Percentiles rank a stretch among this genome's conserved stretches.
Evolutionary conservation across 345 rosid species (phyloP).

Genomic region (Eucalyptus lansdowneana): DNA sequence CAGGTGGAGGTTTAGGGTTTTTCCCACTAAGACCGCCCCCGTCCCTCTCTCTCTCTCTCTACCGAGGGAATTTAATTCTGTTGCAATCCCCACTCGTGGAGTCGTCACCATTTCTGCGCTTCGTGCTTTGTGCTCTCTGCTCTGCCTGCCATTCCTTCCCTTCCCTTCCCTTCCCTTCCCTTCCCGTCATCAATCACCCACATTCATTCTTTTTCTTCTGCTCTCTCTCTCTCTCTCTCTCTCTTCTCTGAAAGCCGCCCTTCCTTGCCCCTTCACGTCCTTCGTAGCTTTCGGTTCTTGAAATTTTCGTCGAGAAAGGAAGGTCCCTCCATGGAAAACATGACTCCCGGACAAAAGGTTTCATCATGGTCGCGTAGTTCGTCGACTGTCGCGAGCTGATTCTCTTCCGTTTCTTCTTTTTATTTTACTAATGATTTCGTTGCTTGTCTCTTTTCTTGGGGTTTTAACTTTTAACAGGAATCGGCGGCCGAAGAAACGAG

Average conservation of each 20-base stretch:
- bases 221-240: background rate
- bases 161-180: background rate
- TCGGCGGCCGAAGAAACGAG: conserved; percentile 2
- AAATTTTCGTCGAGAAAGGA: background rate
- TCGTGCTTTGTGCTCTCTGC: background rate
- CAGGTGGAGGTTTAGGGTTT: background rate
- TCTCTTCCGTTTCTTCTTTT: background rate
- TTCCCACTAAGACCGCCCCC: background rate
- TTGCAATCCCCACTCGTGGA: background rate
- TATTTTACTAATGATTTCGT: background rate
- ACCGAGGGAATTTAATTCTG: background rate
- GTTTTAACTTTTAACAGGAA: background rate
- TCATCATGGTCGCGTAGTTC: background rate
- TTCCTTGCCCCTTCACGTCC: background rate
- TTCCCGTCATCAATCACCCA: background rate
- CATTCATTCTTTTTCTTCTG: background rate
- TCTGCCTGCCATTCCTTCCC: background rate
- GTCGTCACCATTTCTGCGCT: background rate
- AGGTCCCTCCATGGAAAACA: background rate
- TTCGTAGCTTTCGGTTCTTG: background rate
- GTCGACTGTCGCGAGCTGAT: background rate
- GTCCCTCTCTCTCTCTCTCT: background rate
- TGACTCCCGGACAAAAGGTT: background rate
- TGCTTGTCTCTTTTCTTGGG: background rate
- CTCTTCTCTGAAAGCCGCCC: background rate